Conservation (phyloP, 2,329 filamentous ascomycete species). For the Phyllosticta ampelicida region DNA sequence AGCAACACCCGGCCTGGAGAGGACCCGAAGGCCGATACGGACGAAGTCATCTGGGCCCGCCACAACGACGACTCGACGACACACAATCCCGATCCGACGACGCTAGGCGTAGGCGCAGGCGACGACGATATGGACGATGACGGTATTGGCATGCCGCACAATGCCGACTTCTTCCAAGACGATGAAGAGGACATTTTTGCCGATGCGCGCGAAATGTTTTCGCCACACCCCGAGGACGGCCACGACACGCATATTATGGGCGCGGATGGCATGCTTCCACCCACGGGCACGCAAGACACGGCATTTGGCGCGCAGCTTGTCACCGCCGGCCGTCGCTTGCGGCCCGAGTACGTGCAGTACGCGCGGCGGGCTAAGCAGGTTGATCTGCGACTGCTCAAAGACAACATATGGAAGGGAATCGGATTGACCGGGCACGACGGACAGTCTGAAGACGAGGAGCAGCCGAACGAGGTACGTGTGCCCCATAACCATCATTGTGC, state of each 20-base stretch:
- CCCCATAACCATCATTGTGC: not conserved
- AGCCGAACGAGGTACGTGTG: constrained; percentile 23
- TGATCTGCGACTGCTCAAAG: constrained; percentile 52
- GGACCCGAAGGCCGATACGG: constrained; percentile 64
- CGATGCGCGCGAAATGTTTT: constrained; percentile 67
- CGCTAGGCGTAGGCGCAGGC: not conserved
- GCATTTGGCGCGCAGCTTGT: constrained; percentile 53
- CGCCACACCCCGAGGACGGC: constrained; percentile 3
- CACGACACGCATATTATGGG: constrained; percentile 6
- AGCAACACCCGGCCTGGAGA: constrained; percentile 21
- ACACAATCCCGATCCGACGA: not conserved
- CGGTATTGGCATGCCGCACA: constrained; percentile 25
- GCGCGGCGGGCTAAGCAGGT: constrained; percentile 57
- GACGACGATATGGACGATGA: constrained; percentile 42
- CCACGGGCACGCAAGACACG: constrained; percentile 34
- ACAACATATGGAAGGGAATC: constrained; percentile 55
- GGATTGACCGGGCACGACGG: constrained; percentile 19
- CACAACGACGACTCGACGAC: constrained; percentile 13
- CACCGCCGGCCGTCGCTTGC: constrained; percentile 47
- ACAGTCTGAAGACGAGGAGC: constrained; percentile 18
- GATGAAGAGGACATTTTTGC: constrained; percentile 67
- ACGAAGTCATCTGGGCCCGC: constrained; percentile 91
- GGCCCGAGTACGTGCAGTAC: constrained; percentile 57
- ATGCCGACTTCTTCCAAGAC: constrained; percentile 89
- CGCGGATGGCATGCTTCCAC: not conserved